These are phyloP conservation scores for Penicillium vulpinum DNA, from an alignment of 2,329 filamentous ascomycete genomes.

Conservation along the genomic window DNA sequence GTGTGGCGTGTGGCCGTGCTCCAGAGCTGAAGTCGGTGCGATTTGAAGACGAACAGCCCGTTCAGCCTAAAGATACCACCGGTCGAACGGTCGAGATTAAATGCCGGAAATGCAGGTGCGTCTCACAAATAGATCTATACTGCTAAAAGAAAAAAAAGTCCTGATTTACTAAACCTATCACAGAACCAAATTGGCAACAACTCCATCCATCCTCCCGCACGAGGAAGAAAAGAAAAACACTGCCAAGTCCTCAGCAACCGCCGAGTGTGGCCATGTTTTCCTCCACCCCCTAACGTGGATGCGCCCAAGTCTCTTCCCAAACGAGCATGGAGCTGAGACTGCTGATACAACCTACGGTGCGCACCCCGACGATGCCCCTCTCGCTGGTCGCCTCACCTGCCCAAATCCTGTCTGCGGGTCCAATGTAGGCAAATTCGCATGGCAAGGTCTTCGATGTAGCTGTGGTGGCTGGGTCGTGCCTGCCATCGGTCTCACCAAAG, in stretches of 20 bases:
- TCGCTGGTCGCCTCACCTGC: conserved; percentile 83
- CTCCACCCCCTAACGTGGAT: conserved; percentile 95
- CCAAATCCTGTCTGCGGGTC: conserved; percentile 75
- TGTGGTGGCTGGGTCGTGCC: conserved; percentile 90
- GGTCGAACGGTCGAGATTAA: conserved; percentile 60
- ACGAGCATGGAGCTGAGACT: conserved; percentile 12
- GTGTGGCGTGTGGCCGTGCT: conserved; percentile 72
- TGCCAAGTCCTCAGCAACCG: conserved; percentile 26
- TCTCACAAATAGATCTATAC: conserved; percentile 6
- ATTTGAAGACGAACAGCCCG: conserved; percentile 62
- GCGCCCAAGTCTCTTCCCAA: conserved; percentile 67
- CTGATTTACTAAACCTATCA: conserved; percentile 6
- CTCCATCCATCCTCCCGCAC: conserved; percentile 69
- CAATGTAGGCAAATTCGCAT: conserved; percentile 89
- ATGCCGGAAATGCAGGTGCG: conserved; percentile 86
- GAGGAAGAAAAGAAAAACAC: conserved; percentile 32
- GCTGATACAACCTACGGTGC: conserved; percentile 20
- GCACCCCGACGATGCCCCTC: conserved; percentile 64
- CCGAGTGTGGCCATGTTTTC: conserved; percentile 79
- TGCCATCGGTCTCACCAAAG: conserved; percentile 80
- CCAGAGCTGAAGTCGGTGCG: conserved; percentile 73
- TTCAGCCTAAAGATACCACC: conserved; percentile 19
- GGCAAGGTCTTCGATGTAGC: conserved; percentile 91
- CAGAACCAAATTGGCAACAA: conserved; percentile 63
- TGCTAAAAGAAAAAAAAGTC: not conserved